Conservation (phyloP, 305 asterid species). For the Andrographis paniculata region DNA sequence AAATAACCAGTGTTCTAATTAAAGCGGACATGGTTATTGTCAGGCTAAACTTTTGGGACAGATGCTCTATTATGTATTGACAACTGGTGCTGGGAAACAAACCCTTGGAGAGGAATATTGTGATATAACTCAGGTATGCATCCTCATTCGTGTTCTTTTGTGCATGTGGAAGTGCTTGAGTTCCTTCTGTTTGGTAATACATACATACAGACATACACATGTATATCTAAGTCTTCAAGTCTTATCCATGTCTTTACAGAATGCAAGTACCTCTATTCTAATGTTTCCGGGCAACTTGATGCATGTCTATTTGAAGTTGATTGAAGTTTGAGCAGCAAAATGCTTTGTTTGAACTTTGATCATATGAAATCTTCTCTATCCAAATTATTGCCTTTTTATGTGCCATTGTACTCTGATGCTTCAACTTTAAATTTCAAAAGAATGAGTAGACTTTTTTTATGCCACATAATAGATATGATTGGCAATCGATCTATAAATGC, state of each 20-base stretch:
- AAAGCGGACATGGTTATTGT: constrained; percentile 14
- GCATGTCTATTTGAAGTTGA: neutral
- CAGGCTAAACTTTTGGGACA: constrained; percentile 96
- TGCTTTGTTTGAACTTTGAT: neutral
- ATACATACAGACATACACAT: too few species aligned
- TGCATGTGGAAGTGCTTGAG: constrained; percentile 6
- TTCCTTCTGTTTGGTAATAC: constrained; percentile 10
- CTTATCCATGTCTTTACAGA: too few species aligned
- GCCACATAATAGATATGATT: neutral
- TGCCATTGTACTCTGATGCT: constrained; percentile 3
- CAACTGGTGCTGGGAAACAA: constrained; percentile 97
- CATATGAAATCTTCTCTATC: too few species aligned
- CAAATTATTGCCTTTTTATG: neutral
- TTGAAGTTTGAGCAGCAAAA: constrained; percentile 6
- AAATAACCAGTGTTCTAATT: constrained; percentile 9
- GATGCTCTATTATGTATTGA: constrained; percentile 83
- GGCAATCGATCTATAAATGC: constrained; percentile 13
- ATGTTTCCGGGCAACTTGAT: too few species aligned
- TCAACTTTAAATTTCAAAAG: constrained; percentile 6
- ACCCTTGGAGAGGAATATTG: constrained; percentile 98
- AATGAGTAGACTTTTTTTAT: constrained; percentile 7
- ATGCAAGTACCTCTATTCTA: too few species aligned
- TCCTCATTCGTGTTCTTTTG: constrained; percentile 2
- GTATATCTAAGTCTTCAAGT: too few species aligned
- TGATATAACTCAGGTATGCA: constrained; percentile 78